These are phyloP conservation scores for Saccharum spontaneum DNA, from an alignment of 176 grass and related monocot genomes.

Conservation along the genomic window DNA sequence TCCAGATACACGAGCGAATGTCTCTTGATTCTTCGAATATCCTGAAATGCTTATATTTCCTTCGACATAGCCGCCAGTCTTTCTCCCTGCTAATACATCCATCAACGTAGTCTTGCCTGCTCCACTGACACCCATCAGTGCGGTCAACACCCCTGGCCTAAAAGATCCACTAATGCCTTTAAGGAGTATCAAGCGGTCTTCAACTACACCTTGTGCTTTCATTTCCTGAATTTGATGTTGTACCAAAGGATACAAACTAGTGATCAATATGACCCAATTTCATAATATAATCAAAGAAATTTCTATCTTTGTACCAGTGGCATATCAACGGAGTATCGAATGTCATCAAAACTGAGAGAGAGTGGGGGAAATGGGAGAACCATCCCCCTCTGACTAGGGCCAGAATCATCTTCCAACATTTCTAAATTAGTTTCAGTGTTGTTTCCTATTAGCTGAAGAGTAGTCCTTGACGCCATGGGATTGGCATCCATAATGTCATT, in stretches of 20 bases:
- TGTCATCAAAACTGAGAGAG: constrained; percentile 44
- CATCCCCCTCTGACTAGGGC: not conserved
- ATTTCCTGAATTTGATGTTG: constrained; percentile 61
- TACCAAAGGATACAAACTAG: not conserved
- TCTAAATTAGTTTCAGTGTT: not conserved
- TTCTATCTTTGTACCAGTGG: constrained; percentile 34
- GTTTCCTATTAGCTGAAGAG: not conserved
- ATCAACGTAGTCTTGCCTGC: constrained; percentile 94
- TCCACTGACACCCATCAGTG: constrained; percentile 95
- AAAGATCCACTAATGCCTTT: constrained; percentile 90
- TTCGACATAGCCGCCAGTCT: constrained; percentile 82
- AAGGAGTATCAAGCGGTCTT: constrained; percentile 71
- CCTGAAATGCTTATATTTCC: constrained; percentile 85
- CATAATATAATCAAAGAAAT: not conserved
- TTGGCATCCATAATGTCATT: not conserved
- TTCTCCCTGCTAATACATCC: constrained; percentile 97
- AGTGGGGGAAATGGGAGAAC: constrained; percentile 52
- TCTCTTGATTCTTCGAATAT: constrained; percentile 89
- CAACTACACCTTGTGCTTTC: constrained; percentile 71
- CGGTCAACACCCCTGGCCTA: constrained; percentile 88
- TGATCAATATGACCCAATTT: not conserved
- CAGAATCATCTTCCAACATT: not conserved
- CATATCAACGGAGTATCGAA: constrained; percentile 57
- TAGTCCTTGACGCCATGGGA: not conserved
- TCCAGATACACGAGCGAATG: constrained; percentile 90